Conservation (phyloP, 306 rosid genomes). For the Sophora flavescens region DNA sequence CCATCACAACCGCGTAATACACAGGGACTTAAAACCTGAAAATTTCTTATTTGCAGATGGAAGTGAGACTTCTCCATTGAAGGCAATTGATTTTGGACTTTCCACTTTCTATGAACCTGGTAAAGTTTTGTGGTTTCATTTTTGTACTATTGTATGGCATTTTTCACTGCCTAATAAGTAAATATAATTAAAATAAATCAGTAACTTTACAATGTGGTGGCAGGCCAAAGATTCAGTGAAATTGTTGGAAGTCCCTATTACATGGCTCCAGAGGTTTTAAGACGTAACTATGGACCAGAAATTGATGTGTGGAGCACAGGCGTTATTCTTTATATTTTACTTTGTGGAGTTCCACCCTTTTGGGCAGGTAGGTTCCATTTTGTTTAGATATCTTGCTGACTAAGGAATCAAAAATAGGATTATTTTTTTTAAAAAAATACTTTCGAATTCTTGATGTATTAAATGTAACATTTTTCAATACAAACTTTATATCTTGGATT, state of each 20-base stretch:
- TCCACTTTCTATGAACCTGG: conserved; percentile 77
- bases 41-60: conserved; percentile 82
- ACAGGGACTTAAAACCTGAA: conserved; percentile 93
- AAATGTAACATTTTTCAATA: no score
- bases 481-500: no score
- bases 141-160: not conserved
- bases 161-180: not conserved
- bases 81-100: conserved; percentile 95
- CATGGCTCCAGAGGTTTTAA: conserved; percentile 97
- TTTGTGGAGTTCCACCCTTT: conserved; percentile 97
- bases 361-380: conserved; percentile 79
- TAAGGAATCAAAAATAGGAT: no score
- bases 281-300: conserved; percentile 88
- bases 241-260: conserved; percentile 99
- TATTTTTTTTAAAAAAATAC: no score
- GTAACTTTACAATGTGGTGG: conserved; percentile 10
- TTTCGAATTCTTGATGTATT: no score
- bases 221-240: conserved; percentile 88
- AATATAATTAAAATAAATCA: not conserved
- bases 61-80: conserved; percentile 65
- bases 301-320: conserved; percentile 96
- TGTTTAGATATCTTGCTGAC: not conserved
- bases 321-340: conserved; percentile 87
- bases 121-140: conserved; percentile 30
- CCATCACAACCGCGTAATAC: conserved; percentile 86